Conservation (phyloP, 176 grass and related monocot species). For the Phoenix dactylifera region DNA sequence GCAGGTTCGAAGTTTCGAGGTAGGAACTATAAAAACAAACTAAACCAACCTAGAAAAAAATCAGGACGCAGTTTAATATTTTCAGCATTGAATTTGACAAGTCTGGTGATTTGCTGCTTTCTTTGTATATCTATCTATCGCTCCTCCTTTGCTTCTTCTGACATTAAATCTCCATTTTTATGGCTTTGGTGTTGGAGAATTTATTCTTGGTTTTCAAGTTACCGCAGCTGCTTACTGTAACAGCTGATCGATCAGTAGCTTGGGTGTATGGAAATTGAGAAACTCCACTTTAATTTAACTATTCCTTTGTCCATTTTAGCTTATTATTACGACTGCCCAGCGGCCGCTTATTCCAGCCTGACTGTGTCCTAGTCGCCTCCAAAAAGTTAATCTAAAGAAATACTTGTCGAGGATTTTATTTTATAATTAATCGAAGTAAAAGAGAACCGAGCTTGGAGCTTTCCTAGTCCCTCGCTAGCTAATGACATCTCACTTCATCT, state of each 20-base stretch:
- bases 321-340: not conserved
- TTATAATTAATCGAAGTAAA: too few species aligned
- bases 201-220: not conserved
- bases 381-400: not conserved
- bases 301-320: not conserved
- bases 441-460: too few species aligned
- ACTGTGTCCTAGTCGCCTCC: not conserved
- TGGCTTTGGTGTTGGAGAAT: not conserved
- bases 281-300: not conserved
- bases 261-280: conserved; percentile 1
- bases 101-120: too few species aligned
- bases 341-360: not conserved
- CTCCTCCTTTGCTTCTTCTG: not conserved
- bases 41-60: too few species aligned
- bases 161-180: not conserved
- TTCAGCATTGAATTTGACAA: too few species aligned
- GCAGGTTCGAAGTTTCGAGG: too few species aligned
- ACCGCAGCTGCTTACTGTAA: conserved; percentile 8
- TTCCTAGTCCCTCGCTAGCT: not conserved
- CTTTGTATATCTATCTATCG: too few species aligned
- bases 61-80: too few species aligned
- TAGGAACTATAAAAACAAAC: too few species aligned
- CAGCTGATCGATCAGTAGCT: not conserved
- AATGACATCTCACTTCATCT: not conserved
- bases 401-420: not conserved